phyloP scores from a whole-genome alignment of 163 green algal species.

The Coccomyxa subellipsoidea region DNA sequence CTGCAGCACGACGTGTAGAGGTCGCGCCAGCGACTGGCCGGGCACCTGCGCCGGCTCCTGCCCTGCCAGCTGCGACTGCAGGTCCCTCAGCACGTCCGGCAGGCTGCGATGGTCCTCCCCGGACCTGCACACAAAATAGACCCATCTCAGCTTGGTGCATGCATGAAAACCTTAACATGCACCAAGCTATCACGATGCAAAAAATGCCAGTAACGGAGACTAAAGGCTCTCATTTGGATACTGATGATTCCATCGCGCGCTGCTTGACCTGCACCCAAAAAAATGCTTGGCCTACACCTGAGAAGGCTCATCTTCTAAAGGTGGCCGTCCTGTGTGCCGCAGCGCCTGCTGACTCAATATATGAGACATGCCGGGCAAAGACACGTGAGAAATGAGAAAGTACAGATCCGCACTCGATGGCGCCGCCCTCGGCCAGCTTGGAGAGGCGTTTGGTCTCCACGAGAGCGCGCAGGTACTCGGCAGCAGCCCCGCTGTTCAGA shows the following conservation, averaged over 20 bases:
- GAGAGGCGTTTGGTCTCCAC: slow-evolving; percentile 47
- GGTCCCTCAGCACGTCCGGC: slow-evolving; percentile 58
- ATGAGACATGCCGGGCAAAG: no score
- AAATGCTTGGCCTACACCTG: no score
- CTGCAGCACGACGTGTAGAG: slow-evolving; percentile 64
- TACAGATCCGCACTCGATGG: not conserved
- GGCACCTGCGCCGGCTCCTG: slow-evolving; percentile 2
- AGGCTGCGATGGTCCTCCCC: slow-evolving; percentile 36
- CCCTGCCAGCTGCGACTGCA: slow-evolving; percentile 42
- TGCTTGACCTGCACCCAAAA: no score
- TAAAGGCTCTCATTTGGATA: no score
- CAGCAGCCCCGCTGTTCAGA: slow-evolving; percentile 51
- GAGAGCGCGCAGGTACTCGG: slow-evolving; percentile 73
- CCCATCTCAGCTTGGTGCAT: not conserved
- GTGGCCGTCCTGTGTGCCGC: no score
- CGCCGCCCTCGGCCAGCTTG: slow-evolving; percentile 18
- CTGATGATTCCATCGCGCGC: no score
- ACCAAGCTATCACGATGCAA: no score
- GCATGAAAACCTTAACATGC: no score
- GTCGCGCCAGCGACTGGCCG: slow-evolving; percentile 45
- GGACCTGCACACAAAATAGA: not conserved
- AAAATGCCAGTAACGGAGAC: no score
- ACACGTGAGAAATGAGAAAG: no score
- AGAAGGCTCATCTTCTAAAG: no score
- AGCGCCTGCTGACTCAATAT: no score